A percentile compares a stretch with the other conserved stretches of the same genome.
phyloP scores from a whole-genome alignment of 495 filamentous ascomycete genomes.

The Saxophila tyrrhenica region DNA sequence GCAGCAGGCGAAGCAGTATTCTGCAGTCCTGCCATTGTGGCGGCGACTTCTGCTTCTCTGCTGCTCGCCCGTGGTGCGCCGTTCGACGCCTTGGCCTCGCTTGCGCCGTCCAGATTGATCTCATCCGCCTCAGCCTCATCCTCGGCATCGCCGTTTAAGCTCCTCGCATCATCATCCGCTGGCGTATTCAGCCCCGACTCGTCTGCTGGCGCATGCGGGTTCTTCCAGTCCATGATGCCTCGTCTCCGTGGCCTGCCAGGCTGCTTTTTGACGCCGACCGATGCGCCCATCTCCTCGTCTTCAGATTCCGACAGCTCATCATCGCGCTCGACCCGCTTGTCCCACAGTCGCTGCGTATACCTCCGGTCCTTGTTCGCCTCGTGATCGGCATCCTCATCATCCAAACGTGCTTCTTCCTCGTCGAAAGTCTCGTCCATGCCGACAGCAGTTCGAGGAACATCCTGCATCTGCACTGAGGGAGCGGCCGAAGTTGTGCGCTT shows the following conservation, averaged over 20 bases:
- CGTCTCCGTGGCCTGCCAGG: constrained; percentile 45
- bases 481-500: constrained; percentile 67
- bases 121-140: constrained; percentile 37
- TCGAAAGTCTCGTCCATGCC: constrained; percentile 75
- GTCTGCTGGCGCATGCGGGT: constrained; percentile 48
- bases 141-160: constrained; percentile 36
- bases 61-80: not conserved
- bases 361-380: constrained; percentile 65
- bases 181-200: constrained; percentile 49
- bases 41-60: not conserved
- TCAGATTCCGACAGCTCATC: constrained; percentile 49
- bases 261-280: constrained; percentile 58
- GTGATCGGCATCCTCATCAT: constrained; percentile 57
- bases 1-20: not conserved
- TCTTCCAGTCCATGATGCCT: constrained; percentile 61
- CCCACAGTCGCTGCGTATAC: constrained; percentile 72
- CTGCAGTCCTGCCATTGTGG: not conserved
- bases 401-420: constrained; percentile 74
- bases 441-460: constrained; percentile 70
- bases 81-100: not conserved
- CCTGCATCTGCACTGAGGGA: constrained; percentile 88
- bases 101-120: constrained; percentile 11
- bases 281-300: constrained; percentile 70
- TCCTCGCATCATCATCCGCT: constrained; percentile 37
- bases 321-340: constrained; percentile 47